Evolutionary conservation across 163 green algal genomes (phyloP).

Genomic region (Scenedesmus sp.): DNA sequence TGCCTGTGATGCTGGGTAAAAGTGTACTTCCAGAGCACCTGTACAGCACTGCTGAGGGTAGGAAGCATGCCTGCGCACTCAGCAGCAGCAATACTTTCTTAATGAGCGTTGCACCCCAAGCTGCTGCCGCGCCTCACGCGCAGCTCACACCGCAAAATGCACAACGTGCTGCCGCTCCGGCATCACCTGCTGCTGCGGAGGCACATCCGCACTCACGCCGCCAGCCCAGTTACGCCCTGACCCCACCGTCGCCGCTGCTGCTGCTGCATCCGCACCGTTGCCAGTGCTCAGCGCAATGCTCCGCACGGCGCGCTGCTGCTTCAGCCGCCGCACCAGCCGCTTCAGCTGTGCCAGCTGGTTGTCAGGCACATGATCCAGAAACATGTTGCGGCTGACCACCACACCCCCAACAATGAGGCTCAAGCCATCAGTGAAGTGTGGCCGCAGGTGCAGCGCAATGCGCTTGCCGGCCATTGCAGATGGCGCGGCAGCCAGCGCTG

Average conservation of each 20-base stretch:
- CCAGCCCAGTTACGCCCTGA: neutral
- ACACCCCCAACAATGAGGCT: constrained; percentile 46
- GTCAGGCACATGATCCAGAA: constrained; percentile 45
- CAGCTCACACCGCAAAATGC: neutral
- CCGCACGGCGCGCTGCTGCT: constrained; percentile 7
- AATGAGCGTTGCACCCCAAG: neutral
- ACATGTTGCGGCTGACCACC: constrained; percentile 51
- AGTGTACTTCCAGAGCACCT: no score
- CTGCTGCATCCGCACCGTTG: neutral
- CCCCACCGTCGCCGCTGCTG: neutral
- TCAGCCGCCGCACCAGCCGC: neutral
- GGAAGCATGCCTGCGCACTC: no score
- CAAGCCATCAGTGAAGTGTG: constrained; percentile 31
- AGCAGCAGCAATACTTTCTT: neutral
- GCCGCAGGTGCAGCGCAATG: neutral
- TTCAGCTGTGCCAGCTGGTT: constrained; percentile 31
- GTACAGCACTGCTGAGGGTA: no score
- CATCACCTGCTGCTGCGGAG: neutral
- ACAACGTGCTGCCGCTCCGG: neutral
- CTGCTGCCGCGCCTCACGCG: neutral
- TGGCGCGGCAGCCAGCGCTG: neutral
- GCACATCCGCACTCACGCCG: neutral
- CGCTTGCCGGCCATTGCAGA: neutral
- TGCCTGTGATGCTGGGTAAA: no score
- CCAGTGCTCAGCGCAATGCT: neutral